A percentile compares a stretch with the other conserved stretches of the same genome.
Conservation (phyloP, 192 early-diverging fungal genomes). For the Fimicolochytrium jonesii region DNA sequence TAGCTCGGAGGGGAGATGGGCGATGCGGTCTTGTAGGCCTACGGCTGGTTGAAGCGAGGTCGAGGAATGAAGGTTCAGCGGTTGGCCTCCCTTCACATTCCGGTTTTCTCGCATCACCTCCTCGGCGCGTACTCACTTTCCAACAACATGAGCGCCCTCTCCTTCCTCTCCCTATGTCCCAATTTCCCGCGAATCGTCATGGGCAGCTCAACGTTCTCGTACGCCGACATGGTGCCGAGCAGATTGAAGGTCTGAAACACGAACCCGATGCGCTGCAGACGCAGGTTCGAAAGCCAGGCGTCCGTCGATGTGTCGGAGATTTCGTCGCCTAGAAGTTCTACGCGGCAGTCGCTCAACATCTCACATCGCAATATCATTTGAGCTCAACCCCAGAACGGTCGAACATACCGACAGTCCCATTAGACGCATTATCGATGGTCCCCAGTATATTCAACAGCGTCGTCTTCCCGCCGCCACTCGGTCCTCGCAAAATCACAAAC, state of each 20-base stretch:
- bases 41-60: slow-evolving; percentile 8
- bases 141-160: slow-evolving; percentile 21
- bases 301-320: slow-evolving; percentile 22
- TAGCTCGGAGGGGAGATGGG: slow-evolving; percentile 34
- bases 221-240: slow-evolving; percentile 33
- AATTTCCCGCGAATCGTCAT: slow-evolving; percentile 33
- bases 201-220: slow-evolving; percentile 36
- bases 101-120: too few relatives aligned
- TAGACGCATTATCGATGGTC: slow-evolving; percentile 26
- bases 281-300: slow-evolving; percentile 25
- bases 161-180: slow-evolving; percentile 6
- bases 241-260: slow-evolving; percentile 32
- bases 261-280: slow-evolving; percentile 30
- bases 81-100: background rate
- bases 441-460: slow-evolving; percentile 36
- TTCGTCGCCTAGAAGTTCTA: slow-evolving; percentile 30
- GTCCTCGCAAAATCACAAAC: slow-evolving; percentile 34
- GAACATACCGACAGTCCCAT: slow-evolving; percentile 22
- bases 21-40: slow-evolving; percentile 29
- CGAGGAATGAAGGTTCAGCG: background rate
- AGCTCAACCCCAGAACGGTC: background rate
- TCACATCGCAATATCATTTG: background rate
- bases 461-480: slow-evolving; percentile 36
- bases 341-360: background rate
- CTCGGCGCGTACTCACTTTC: slow-evolving; percentile 25